A percentile compares a stretch with the other conserved stretches of the same genome.
These are phyloP conservation scores for Lathyrus sativus DNA, from an alignment of 306 rosid species.

Conservation along the genomic window DNA sequence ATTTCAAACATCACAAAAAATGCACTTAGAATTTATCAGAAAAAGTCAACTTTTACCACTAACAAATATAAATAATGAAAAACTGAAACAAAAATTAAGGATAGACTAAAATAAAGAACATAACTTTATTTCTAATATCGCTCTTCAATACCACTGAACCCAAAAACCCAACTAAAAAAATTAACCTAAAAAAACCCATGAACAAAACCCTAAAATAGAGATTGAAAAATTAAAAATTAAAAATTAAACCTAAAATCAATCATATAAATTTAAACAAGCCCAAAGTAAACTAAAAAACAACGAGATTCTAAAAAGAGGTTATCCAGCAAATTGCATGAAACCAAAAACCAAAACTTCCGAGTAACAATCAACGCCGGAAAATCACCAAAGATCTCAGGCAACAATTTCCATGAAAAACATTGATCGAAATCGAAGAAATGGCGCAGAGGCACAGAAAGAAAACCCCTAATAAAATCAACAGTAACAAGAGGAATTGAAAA, in stretches of 20 bases:
- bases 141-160: slow-evolving; percentile 19
- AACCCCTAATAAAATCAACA: neutral
- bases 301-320: slow-evolving; percentile 18
- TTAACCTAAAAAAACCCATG: slow-evolving; percentile 25
- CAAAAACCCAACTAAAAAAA: slow-evolving; percentile 45
- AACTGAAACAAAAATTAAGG: neutral
- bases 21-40: neutral
- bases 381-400: slow-evolving; percentile 51
- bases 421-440: slow-evolving; percentile 58
- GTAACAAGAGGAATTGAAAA: neutral
- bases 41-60: neutral
- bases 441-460: slow-evolving; percentile 12
- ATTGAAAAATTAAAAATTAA: neutral
- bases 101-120: neutral
- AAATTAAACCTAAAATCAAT: slow-evolving; percentile 40
- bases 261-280: slow-evolving; percentile 24
- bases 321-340: slow-evolving; percentile 43
- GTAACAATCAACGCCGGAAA: slow-evolving; percentile 20
- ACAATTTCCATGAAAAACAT: slow-evolving; percentile 41
- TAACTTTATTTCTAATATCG: neutral
- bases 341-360: slow-evolving; percentile 24
- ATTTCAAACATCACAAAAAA: slow-evolving; percentile 1
- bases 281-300: slow-evolving; percentile 20
- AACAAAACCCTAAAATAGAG: slow-evolving; percentile 54
- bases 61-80: slow-evolving; percentile 13